These are phyloP conservation scores for Aspergillus sp. DNA, from an alignment of 2,329 filamentous ascomycete species.

Conservation along the genomic window DNA sequence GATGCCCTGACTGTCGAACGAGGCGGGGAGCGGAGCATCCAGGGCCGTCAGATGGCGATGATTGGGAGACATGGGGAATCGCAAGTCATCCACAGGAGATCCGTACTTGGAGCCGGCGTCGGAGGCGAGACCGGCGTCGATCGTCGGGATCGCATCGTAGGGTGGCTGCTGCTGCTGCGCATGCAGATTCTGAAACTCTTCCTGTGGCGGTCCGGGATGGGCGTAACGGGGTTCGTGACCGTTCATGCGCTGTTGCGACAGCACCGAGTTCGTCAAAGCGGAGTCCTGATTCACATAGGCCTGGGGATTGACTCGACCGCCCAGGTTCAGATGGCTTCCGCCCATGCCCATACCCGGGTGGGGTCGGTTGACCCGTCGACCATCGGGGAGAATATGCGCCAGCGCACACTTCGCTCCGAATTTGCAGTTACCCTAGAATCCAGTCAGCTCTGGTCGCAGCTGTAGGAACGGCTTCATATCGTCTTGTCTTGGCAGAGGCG, in stretches of 20 bases:
- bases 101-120: conserved; percentile 68
- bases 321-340: conserved; percentile 62
- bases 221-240: conserved; percentile 47
- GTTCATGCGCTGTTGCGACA: conserved; percentile 60
- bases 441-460: conserved; percentile 21
- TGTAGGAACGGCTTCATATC: neutral
- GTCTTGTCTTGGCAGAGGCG: neutral
- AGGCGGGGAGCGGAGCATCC: conserved; percentile 88
- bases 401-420: conserved; percentile 98
- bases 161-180: conserved; percentile 25
- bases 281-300: conserved; percentile 65
- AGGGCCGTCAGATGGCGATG: conserved; percentile 78
- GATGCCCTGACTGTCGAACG: conserved; percentile 93
- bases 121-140: conserved; percentile 60
- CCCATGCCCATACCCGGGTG: conserved; percentile 45
- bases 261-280: conserved; percentile 71
- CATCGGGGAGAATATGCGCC: conserved; percentile 91
- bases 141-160: conserved; percentile 54
- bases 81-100: conserved; percentile 75
- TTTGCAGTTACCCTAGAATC: conserved; percentile 86
- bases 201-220: conserved; percentile 41
- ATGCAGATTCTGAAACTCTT: conserved; percentile 43
- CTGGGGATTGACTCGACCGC: conserved; percentile 66
- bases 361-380: conserved; percentile 81
- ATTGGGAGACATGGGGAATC: conserved; percentile 77